Evolutionary conservation across 306 rosid genomes (phyloP).

Genomic region (Vigna nakashimae): DNA sequence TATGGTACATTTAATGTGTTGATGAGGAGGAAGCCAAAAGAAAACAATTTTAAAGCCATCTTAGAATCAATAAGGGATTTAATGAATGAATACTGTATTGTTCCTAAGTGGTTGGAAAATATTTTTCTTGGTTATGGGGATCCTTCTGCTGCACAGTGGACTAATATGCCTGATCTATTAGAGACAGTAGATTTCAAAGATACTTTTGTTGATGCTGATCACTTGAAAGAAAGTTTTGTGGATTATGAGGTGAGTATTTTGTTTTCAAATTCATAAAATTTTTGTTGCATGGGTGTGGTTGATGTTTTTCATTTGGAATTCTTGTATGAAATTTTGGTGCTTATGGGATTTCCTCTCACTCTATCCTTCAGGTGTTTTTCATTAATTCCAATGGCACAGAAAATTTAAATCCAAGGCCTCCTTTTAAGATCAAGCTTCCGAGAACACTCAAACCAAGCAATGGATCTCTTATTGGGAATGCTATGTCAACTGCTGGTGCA

Average conservation of each 20-base stretch:
- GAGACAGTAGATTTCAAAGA: slow-evolving; percentile 94
- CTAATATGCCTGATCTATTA: slow-evolving; percentile 93
- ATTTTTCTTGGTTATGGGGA: slow-evolving; percentile 93
- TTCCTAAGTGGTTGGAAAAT: slow-evolving; percentile 96
- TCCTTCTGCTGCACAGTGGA: slow-evolving; percentile 99
- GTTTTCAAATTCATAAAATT: slow-evolving; percentile 26
- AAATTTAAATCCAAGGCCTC: slow-evolving; percentile 72
- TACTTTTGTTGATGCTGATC: slow-evolving; percentile 87
- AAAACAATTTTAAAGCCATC: slow-evolving; percentile 97
- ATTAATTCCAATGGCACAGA: slow-evolving; percentile 64
- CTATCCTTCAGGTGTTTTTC: slow-evolving; percentile 71
- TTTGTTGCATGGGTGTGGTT: slow-evolving; percentile 32
- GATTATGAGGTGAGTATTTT: slow-evolving; percentile 71
- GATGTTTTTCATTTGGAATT: slow-evolving; percentile 23
- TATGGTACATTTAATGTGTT: slow-evolving; percentile 89
- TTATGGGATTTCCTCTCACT: slow-evolving; percentile 33
- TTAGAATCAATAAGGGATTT: slow-evolving; percentile 95
- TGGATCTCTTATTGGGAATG: slow-evolving; percentile 61
- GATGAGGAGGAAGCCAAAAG: slow-evolving; percentile 99
- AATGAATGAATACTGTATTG: slow-evolving; percentile 96
- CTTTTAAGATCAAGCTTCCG: slow-evolving; percentile 86
- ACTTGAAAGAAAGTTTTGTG: slow-evolving; percentile 75
- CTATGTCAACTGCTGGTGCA: slow-evolving; percentile 54
- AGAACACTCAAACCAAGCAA: slow-evolving; percentile 62
- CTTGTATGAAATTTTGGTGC: slow-evolving; percentile 28